Evolutionary conservation across 129 eudicot species (phyloP).

Genomic region (Saussurea involucrata): DNA sequence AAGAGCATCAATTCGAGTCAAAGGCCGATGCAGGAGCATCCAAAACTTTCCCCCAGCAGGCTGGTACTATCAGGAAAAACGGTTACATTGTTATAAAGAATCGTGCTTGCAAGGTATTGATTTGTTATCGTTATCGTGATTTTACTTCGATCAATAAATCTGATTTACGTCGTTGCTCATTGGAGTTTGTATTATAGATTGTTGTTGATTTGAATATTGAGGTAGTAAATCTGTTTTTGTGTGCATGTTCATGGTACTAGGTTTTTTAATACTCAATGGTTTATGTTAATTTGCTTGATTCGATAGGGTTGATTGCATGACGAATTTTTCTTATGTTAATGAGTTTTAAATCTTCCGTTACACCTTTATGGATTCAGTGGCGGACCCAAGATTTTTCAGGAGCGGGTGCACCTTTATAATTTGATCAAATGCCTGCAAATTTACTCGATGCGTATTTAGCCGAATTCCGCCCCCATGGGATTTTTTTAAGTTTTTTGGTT

Average conservation of each 20-base stretch:
- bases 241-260: background rate
- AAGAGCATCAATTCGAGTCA: constrained; percentile 74
- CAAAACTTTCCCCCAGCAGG: constrained; percentile 69
- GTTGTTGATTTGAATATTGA: background rate
- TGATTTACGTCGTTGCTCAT: background rate
- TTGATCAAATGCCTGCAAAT: too few species aligned
- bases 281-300: background rate
- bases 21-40: constrained; percentile 76
- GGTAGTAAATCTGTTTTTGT: background rate
- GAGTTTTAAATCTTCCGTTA: background rate
- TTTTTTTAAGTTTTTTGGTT: too few species aligned
- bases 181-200: background rate
- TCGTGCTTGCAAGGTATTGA: constrained; percentile 70
- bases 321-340: background rate
- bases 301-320: constrained; percentile 1
- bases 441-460: too few species aligned
- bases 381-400: too few species aligned
- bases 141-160: background rate
- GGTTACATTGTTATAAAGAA: constrained; percentile 62
- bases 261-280: background rate
- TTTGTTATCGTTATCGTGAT: background rate
- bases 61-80: constrained; percentile 66
- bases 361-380: too few species aligned
- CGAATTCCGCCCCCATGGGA: too few species aligned
- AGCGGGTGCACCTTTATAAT: too few species aligned